Evolutionary conservation across 1,284 basidiomycete genomes (phyloP).

Genomic region (Melampsora americana): DNA sequence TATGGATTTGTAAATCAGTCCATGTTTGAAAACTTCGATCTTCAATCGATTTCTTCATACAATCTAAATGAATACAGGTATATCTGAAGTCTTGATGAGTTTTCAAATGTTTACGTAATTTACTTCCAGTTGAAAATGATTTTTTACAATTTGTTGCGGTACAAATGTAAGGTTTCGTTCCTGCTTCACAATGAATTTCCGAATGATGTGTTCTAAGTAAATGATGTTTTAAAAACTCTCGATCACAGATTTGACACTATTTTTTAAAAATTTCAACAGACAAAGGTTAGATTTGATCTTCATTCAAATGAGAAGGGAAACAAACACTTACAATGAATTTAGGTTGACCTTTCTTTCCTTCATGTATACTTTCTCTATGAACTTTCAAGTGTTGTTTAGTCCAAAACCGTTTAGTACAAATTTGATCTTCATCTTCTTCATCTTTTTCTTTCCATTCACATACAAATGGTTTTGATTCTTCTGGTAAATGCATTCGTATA

Average conservation of each 20-base stretch:
- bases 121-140: conserved; percentile 74
- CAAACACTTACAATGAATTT: conserved; percentile 47
- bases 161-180: conserved; percentile 77
- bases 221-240: conserved; percentile 73
- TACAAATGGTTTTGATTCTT: conserved; percentile 64
- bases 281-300: too few relatives aligned
- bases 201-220: conserved; percentile 74
- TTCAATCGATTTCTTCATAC: conserved; percentile 25
- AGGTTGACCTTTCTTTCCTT: conserved; percentile 49
- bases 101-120: conserved; percentile 71
- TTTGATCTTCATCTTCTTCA: conserved; percentile 53
- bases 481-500: conserved; percentile 68
- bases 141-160: conserved; percentile 67
- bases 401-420: conserved; percentile 83
- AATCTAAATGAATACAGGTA: conserved; percentile 26
- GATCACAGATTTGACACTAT: conserved; percentile 71
- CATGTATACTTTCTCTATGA: conserved; percentile 63
- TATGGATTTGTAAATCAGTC: conserved; percentile 31
- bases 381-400: conserved; percentile 76
- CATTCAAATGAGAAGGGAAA: conserved; percentile 55
- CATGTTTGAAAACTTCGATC: conserved; percentile 28
- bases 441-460: conserved; percentile 57
- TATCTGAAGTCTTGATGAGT: conserved; percentile 59
- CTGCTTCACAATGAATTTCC: conserved; percentile 67
- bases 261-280: too few relatives aligned